phyloP scores from a whole-genome alignment of 2,329 filamentous ascomycete species.

The Verruconis gallopava region DNA sequence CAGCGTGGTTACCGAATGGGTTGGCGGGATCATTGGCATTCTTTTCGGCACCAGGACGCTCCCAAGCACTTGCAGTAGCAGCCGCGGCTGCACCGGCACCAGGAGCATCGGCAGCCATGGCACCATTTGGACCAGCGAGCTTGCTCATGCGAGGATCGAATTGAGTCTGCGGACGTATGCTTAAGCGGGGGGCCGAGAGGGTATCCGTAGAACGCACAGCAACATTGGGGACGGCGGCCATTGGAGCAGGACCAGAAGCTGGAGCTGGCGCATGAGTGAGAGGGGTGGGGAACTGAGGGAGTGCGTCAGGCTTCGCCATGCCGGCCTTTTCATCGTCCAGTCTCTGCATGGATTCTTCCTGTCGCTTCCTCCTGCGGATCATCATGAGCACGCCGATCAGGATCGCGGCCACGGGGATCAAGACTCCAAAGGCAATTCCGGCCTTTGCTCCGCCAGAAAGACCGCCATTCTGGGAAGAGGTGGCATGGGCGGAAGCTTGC shows the following conservation, averaged over 20 bases:
- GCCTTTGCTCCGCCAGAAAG: conserved; percentile 49
- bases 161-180: conserved; percentile 71
- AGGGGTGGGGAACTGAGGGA: conserved; percentile 3
- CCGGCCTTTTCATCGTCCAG: conserved; percentile 29
- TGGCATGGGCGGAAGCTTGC: conserved; percentile 12
- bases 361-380: conserved; percentile 57
- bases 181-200: conserved; percentile 61
- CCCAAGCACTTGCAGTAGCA: conserved; percentile 25
- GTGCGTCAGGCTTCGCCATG: conserved; percentile 5
- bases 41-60: conserved; percentile 21
- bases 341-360: conserved; percentile 24
- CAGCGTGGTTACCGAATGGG: conserved; percentile 55
- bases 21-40: conserved; percentile 43
- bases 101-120: conserved; percentile 16
- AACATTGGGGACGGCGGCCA: conserved; percentile 12
- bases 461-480: conserved; percentile 17
- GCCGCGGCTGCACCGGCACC: conserved; percentile 14
- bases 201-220: conserved; percentile 18
- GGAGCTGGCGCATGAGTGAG: conserved; percentile 1
- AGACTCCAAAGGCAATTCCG: conserved; percentile 71
- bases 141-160: conserved; percentile 48
- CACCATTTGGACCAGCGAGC: conserved; percentile 5
- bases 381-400: conserved; percentile 59
- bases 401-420: conserved; percentile 54
- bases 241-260: conserved; percentile 16